A percentile compares a stretch with the other conserved stretches of the same genome.
Evolutionary conservation across 179 eudicot genomes (phyloP).

Genomic region (Beta macrorhiza): DNA sequence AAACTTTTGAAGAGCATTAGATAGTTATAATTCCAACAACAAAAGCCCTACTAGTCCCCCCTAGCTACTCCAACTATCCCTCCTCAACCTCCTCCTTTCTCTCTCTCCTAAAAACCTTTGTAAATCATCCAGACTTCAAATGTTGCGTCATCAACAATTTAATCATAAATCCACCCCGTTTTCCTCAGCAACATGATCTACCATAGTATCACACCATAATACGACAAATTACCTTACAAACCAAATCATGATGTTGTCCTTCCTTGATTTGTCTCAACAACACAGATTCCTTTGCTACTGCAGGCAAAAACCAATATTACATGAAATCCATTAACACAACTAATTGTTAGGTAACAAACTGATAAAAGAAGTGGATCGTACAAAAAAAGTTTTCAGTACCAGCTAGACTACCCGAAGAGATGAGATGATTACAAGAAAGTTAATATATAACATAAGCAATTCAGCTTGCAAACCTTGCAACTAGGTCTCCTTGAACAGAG

Average conservation of each 20-base stretch:
- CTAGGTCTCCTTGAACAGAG: background rate
- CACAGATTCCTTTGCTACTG: conserved; percentile 43
- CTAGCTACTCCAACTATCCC: no score
- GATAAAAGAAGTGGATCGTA: no score
- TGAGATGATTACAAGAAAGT: no score
- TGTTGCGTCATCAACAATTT: background rate
- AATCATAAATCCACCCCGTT: no score
- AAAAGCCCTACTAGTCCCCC: no score
- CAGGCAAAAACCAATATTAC: background rate
- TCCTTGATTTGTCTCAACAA: conserved; percentile 55
- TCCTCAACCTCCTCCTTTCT: no score
- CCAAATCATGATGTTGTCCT: conserved; percentile 50
- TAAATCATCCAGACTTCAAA: background rate
- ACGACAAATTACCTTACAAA: conserved; percentile 66
- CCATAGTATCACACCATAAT: background rate
- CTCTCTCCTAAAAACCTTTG: no score
- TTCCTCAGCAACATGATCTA: no score
- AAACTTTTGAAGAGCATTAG: no score
- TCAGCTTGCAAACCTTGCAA: background rate
- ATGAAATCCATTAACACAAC: background rate
- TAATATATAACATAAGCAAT: background rate
- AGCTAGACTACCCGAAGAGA: no score
- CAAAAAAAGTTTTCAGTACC: no score
- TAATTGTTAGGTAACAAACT: background rate
- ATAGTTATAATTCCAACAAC: no score